Evolutionary conservation across 75 land plant genomes (phyloP), one percentile per base, ranked within the genome.

Genomic region (Selaginella tamariscina): DNA sequence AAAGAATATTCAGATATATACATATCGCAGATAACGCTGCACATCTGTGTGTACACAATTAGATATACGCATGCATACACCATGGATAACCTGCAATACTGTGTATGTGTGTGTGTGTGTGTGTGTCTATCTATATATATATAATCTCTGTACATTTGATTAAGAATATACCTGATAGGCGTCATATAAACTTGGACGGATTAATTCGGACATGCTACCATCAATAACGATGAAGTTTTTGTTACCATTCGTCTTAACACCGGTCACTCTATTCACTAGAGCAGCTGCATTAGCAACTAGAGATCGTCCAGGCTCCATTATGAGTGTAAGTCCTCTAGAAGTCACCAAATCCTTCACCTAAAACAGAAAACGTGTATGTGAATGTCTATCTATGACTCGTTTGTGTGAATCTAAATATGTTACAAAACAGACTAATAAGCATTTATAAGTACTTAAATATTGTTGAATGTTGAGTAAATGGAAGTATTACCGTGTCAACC

Each of bases 151-250:
- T 5, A 39, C 49, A 39, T 15, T 39, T n/a, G 20, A 49, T 49
- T 49, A 20, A 49, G 21, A 65, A 65, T 80, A 65, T 72, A 88
- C 97, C 70, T 91, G 96, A 72, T 94, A 94, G 62, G 98, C 96
- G 56, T 73, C 96, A 78, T 94, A 94, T 31, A 94, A 79, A 76
- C 98, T 94, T 5, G 98, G 98, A 21, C 98, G 87, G 63, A 94
- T 94, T 32, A 94, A 82, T 74, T 94, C 98, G 27, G 98, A 80
- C 98, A 94, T 94, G 81, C 98, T 94, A 20, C 98, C 98, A 83
- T 94, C 87, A 39, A 94, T 69, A 30, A 94, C 98, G 54, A 94
- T 72, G 65, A 94, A 94, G 66, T 94, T 84, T 66, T 94, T 94
- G 70, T 89, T 94, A 13, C 98, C 98, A 82, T 94, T 94, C 39